Base-by-base conservation (phyloP, 2,329 filamentous ascomycete genomes). In the Albifimbria verrucaria region DNA sequence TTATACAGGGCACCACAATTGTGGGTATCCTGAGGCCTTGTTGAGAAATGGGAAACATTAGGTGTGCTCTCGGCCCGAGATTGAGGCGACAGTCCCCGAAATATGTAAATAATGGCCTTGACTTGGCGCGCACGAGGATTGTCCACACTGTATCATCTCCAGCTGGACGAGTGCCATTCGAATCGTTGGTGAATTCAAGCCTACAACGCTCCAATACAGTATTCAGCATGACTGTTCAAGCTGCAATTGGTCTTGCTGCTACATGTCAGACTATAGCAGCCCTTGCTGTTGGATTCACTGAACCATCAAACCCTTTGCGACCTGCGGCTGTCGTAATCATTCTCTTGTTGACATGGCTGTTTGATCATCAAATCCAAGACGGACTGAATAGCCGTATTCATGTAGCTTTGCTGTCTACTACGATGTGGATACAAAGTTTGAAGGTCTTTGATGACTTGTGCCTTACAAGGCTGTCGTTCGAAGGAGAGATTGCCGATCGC, bases 381-480 rank as follows among this genome's bases (percentile, higher is more conserved):
- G 50, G 46, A 0, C 48, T 59, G 1, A 44, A 50, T 1, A 59
- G 54, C 11, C 54, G 56, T 11, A 46, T 60, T 6, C 54, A 60
- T 18, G 47, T 60, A n/a, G 58, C 58, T 1, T 20, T 60, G 24
- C 42, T 60, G 1, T 57, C 56, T 45, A 55, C 58, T 7, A 49
- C 48, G 22, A 57, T 57, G 54, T 60, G 58, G 58, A 60, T 60
- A 42, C 58, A 60, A 36, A 54, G 51, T 17, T 12, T 60, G 4
- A 60, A 60, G 32, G 52, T 43, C 1, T 52, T 57, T 20, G 56
- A 57, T 22, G 58, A 60, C 15, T 36, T 60, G 4, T 60, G 56
- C 4, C 46, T 60, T 1, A 57, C 49, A 12, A 23, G 24, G 7
- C 7, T 59, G 1, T 57, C 42, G 1, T 52, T 56, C 46, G 15